These are phyloP conservation scores for Eucalyptus virginea DNA, from an alignment of 345 rosid species.

Conservation along the genomic window DNA sequence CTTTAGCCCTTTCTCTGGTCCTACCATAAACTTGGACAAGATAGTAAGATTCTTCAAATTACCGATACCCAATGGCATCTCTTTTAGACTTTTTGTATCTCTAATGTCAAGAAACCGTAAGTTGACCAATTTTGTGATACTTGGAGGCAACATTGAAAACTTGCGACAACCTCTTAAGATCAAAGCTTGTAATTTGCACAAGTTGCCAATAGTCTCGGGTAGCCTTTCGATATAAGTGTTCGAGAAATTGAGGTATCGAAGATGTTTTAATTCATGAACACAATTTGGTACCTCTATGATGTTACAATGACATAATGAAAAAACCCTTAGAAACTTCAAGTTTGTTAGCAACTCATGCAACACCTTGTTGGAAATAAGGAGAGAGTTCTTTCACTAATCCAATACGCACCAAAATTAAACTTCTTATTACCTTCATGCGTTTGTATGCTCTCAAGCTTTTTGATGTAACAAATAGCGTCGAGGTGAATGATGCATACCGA, in stretches of 20 bases:
- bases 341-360: accelerated
- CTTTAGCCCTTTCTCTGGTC: accelerated
- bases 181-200: no score
- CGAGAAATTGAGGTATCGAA: neutral
- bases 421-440: neutral
- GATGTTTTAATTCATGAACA: neutral
- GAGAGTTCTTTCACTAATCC: neutral
- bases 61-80: no score
- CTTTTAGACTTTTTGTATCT: no score
- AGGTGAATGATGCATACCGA: neutral
- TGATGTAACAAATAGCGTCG: accelerated
- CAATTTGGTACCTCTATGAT: neutral
- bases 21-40: no score
- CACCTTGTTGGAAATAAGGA: neutral
- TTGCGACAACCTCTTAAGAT: no score
- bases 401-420: neutral
- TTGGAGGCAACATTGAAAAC: accelerated
- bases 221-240: accelerated
- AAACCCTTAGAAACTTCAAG: accelerated
- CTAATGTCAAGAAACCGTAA: no score
- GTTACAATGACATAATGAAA: neutral
- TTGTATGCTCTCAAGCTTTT: neutral
- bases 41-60: no score
- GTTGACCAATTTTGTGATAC: no score
- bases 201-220: accelerated